Percentiles rank a stretch among this genome's conserved stretches.
Conservation (phyloP, 2,329 filamentous ascomycete genomes). For the Aurifilum marmelostoma region DNA sequence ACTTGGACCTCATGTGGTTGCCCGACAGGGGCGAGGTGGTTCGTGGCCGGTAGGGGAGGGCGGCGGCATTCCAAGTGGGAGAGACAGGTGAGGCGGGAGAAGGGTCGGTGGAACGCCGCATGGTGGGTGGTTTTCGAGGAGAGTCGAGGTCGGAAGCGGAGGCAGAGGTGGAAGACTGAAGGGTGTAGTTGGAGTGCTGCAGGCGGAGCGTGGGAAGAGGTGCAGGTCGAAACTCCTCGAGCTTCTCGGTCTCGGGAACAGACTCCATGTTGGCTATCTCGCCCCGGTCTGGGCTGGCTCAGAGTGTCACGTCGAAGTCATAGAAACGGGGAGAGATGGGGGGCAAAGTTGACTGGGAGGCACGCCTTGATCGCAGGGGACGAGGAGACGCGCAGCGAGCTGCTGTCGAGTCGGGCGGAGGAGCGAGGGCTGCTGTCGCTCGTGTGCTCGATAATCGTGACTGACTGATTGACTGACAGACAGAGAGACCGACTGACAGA, state of each 20-base stretch:
- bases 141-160: slow-evolving; percentile 46
- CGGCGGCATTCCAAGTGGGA: slow-evolving; percentile 51
- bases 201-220: slow-evolving; percentile 59
- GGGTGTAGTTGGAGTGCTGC: slow-evolving; percentile 41
- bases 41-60: slow-evolving; percentile 62
- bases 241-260: slow-evolving; percentile 68
- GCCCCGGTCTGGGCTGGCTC: slow-evolving; percentile 14
- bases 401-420: neutral
- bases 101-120: slow-evolving; percentile 64
- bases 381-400: neutral
- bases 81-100: slow-evolving; percentile 56
- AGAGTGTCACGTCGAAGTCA: slow-evolving; percentile 18
- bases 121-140: slow-evolving; percentile 53
- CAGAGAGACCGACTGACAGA: neutral
- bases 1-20: slow-evolving; percentile 61
- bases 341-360: neutral
- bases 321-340: slow-evolving; percentile 17
- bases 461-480: neutral
- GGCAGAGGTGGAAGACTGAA: slow-evolving; percentile 34
- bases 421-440: neutral
- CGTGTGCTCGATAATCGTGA: neutral
- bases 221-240: slow-evolving; percentile 66
- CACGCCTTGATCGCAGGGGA: neutral
- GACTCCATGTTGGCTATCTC: slow-evolving; percentile 58
- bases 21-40: slow-evolving; percentile 65